Conservation (phyloP, 345 rosid genomes). For the Arabidopsis arenosa region DNA sequence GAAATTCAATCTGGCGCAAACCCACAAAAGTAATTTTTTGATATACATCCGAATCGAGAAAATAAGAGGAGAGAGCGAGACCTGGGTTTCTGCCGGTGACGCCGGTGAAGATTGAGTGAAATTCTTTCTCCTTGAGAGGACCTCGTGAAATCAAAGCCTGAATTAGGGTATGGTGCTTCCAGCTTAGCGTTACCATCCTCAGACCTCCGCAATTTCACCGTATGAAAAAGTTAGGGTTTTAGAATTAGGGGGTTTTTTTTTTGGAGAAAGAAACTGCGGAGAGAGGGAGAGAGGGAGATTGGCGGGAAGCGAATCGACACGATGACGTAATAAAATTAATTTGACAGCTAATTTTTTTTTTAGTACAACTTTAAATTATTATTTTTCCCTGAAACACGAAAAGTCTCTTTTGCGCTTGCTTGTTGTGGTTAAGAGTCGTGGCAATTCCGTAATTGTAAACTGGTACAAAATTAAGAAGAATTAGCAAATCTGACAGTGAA, state of each 20-base stretch:
- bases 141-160: conserved; percentile 88
- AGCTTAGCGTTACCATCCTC: conserved; percentile 60
- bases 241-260: conserved; percentile 14
- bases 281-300: conserved; percentile 10
- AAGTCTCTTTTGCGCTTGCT: neutral
- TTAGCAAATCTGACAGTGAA: neutral
- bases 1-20: neutral
- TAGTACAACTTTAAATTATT: neutral
- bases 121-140: conserved; percentile 74
- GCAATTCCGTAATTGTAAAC: neutral
- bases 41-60: neutral
- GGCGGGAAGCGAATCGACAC: conserved; percentile 36
- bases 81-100: conserved; percentile 68
- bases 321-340: conserved; percentile 8
- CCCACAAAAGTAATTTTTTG: neutral
- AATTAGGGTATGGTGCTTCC: conserved; percentile 83
- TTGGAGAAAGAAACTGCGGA: neutral
- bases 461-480: neutral
- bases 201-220: conserved; percentile 3
- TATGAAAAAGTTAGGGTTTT: neutral
- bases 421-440: neutral
- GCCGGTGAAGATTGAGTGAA: conserved; percentile 65
- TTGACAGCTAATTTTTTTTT: conserved; percentile 2
- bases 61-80: conserved; percentile 42
- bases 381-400: neutral